A percentile compares a stretch with the other conserved stretches of the same genome.
phyloP scores from a whole-genome alignment of 257 asterid species.

The Oldenlandia corymbosa region DNA sequence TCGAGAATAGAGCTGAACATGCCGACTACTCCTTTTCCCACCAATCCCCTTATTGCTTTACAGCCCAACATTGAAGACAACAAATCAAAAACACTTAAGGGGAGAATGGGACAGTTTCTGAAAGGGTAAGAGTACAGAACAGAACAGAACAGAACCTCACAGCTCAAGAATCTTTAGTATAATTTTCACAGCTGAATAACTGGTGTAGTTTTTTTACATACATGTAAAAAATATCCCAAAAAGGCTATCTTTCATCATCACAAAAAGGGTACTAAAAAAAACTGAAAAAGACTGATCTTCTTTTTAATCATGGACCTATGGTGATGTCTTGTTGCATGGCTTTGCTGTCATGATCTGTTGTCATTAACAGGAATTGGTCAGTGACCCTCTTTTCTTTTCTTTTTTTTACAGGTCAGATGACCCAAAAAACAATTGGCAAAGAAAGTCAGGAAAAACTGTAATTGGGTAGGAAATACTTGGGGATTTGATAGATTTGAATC shows the following conservation, averaged over 20 bases:
- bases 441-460: conserved; percentile 21
- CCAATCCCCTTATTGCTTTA: conserved; percentile 20
- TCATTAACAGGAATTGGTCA: conserved; percentile 15
- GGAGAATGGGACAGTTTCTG: no score
- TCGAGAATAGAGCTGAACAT: conserved; percentile 2
- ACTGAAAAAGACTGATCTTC: neutral
- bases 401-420: conserved; percentile 39
- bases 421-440: conserved; percentile 18
- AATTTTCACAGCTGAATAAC: neutral
- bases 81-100: conserved; percentile 10
- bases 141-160: conserved; percentile 18
- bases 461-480: conserved; percentile 18
- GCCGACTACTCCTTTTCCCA: conserved; percentile 2
- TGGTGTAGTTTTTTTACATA: neutral
- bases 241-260: neutral
- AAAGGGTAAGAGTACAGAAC: conserved; percentile 15
- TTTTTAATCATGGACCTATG: neutral
- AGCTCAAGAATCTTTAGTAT: conserved; percentile 26
- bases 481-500: conserved; percentile 15
- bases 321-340: conserved; percentile 27
- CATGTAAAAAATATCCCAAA: conserved; percentile 1
- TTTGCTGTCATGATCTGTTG: conserved; percentile 41
- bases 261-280: neutral
- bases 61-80: conserved; percentile 20
- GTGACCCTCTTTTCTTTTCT: conserved; percentile 21